Conservation (phyloP, 768 basidiomycete species). For the Clitopilus passeckerianus region DNA sequence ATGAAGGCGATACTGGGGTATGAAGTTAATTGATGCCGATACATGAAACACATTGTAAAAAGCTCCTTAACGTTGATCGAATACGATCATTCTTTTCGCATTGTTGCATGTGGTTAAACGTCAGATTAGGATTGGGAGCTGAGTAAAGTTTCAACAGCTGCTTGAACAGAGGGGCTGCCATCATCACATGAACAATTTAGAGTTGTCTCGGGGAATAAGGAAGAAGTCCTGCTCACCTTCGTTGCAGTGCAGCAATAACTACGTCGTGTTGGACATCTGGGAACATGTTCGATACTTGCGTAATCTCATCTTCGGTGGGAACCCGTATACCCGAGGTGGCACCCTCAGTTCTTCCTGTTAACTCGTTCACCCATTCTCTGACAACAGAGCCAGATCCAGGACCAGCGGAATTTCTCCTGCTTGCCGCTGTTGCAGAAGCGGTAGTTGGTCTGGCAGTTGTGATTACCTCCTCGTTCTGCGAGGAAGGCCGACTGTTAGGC, state of each 20-base stretch:
- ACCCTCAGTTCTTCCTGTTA: slow-evolving; percentile 61
- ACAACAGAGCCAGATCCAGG: slow-evolving; percentile 46
- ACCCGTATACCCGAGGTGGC: slow-evolving; percentile 56
- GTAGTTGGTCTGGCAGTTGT: slow-evolving; percentile 49
- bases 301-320: slow-evolving; percentile 73
- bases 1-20: slow-evolving; percentile 27
- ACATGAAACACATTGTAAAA: slow-evolving; percentile 7
- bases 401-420: slow-evolving; percentile 16
- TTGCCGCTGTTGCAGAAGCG: slow-evolving; percentile 11
- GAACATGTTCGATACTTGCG: slow-evolving; percentile 76
- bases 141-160: slow-evolving; percentile 76
- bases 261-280: slow-evolving; percentile 72
- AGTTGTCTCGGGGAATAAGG: slow-evolving; percentile 7
- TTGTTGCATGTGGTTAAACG: neutral
- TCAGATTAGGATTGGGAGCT: slow-evolving; percentile 34
- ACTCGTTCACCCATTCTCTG: slow-evolving; percentile 75
- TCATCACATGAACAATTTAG: slow-evolving; percentile 3
- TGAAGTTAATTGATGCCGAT: slow-evolving; percentile 17
- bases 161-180: slow-evolving; percentile 69
- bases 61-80: slow-evolving; percentile 6
- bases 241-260: slow-evolving; percentile 72
- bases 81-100: slow-evolving; percentile 4
- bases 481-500: slow-evolving; percentile 14
- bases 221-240: slow-evolving; percentile 52
- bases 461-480: slow-evolving; percentile 52